Evolutionary conservation across 441 rosid species (phyloP).

Genomic region (Mallotus japonicus): DNA sequence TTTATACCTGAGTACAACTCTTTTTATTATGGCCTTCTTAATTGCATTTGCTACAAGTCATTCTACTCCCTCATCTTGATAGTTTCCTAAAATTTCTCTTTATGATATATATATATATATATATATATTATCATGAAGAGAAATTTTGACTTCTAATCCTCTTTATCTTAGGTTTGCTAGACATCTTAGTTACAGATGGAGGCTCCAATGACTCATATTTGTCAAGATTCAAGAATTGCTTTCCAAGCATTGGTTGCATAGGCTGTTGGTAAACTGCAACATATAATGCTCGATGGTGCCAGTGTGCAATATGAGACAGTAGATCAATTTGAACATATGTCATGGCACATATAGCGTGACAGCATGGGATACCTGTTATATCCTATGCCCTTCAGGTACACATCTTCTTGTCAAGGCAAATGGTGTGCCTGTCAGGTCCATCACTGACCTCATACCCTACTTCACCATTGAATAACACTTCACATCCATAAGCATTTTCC

Average conservation of each 20-base stretch:
- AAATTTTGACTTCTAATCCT: too few relatives aligned
- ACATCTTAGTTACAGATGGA: too few relatives aligned
- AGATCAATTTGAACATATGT: not conserved
- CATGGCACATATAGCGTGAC: not conserved
- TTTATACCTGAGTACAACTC: too few relatives aligned
- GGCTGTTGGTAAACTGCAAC: not conserved
- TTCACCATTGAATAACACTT: not conserved
- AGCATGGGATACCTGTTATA: not conserved
- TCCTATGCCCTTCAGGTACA: not conserved
- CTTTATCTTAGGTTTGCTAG: too few relatives aligned
- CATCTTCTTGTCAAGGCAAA: not conserved
- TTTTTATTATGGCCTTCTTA: too few relatives aligned
- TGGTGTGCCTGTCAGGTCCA: not conserved
- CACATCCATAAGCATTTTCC: not conserved
- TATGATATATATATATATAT: too few relatives aligned
- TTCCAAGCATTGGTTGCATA: not conserved
- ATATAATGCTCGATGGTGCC: not conserved
- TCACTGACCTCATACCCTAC: not conserved
- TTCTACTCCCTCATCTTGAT: too few relatives aligned
- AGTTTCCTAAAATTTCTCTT: too few relatives aligned
- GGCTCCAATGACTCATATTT: too few relatives aligned
- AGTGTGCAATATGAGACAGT: not conserved
- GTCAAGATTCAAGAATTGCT: not conserved
- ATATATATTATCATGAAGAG: too few relatives aligned
- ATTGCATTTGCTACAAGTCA: too few relatives aligned